phyloP scores from a whole-genome alignment of 768 basidiomycete genomes.

The Dictyophora rubrovolvata region DNA sequence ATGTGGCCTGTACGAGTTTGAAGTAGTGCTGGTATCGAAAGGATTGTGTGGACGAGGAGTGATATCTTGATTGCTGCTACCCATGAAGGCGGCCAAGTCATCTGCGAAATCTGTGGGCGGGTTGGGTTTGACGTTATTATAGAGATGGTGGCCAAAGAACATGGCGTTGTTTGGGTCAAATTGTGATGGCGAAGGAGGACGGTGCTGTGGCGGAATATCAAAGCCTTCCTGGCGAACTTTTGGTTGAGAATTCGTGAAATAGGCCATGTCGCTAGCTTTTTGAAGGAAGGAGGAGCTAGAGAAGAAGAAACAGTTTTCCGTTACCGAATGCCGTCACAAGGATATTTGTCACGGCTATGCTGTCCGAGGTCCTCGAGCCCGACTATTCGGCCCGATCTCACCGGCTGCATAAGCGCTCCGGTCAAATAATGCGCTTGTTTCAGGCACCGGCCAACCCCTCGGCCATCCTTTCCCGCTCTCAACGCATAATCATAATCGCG shows the following conservation, averaged over 20 bases:
- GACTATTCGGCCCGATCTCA: not conserved
- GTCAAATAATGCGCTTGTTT: not conserved
- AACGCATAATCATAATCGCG: not conserved
- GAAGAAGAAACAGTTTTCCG: not conserved
- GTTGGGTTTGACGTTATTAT: slow-evolving; percentile 15
- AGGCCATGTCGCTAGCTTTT: not conserved
- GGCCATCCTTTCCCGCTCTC: not conserved
- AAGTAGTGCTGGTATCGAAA: slow-evolving; percentile 16
- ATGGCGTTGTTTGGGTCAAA: slow-evolving; percentile 19
- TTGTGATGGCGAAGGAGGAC: slow-evolving; percentile 9
- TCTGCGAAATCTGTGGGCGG: slow-evolving; percentile 48
- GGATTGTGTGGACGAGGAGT: slow-evolving; percentile 24
- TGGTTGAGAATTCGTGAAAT: slow-evolving; percentile 18
- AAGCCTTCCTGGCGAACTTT: slow-evolving; percentile 69
- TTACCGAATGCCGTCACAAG: not conserved
- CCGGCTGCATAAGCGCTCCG: not conserved
- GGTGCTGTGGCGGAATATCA: slow-evolving; percentile 32
- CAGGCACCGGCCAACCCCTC: not conserved
- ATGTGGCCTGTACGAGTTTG: slow-evolving; percentile 8
- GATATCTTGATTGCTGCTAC: slow-evolving; percentile 17
- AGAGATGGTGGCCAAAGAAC: slow-evolving; percentile 22
- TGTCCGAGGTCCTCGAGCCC: not conserved
- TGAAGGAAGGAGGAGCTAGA: not conserved
- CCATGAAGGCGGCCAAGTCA: slow-evolving; percentile 57
- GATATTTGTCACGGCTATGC: not conserved